phyloP scores from a whole-genome alignment of 805 yeast species.

The Cyberlindnera veronae region DNA sequence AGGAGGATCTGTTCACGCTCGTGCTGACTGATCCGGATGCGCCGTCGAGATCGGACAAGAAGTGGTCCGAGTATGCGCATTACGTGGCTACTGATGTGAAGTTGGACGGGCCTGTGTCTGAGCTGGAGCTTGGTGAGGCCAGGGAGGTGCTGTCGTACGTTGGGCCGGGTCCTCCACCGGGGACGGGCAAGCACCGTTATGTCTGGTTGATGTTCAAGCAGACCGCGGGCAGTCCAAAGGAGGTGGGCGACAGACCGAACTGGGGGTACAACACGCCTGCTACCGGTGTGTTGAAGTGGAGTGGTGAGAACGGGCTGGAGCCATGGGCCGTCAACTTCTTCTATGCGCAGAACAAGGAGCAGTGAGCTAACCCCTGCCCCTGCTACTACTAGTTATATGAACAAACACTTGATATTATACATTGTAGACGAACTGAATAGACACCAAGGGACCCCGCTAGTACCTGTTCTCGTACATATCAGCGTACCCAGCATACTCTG shows the following conservation, averaged over 20 bases:
- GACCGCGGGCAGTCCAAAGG: slow-evolving; percentile 33
- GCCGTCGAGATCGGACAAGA: slow-evolving; percentile 75
- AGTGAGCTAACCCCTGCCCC: too few relatives aligned
- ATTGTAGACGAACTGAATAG: too few relatives aligned
- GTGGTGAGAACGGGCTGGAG: slow-evolving; percentile 54
- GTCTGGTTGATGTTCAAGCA: slow-evolving; percentile 75
- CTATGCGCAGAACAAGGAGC: slow-evolving; percentile 64
- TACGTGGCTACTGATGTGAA: slow-evolving; percentile 57
- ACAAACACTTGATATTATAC: too few relatives aligned
- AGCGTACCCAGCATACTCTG: background rate
- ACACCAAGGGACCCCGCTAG: too few relatives aligned
- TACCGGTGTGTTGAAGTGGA: slow-evolving; percentile 74
- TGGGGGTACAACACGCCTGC: slow-evolving; percentile 91
- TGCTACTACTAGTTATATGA: too few relatives aligned
- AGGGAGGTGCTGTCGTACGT: slow-evolving; percentile 50
- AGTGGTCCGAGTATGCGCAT: slow-evolving; percentile 87
- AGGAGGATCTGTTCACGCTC: slow-evolving; percentile 57
- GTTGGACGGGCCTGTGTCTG: slow-evolving; percentile 37
- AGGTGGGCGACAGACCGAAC: slow-evolving; percentile 54
- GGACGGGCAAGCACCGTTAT: slow-evolving; percentile 85
- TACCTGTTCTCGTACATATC: slow-evolving; percentile 5
- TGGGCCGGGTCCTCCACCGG: slow-evolving; percentile 90
- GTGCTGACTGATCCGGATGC: slow-evolving; percentile 94
- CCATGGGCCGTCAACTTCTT: slow-evolving; percentile 80
- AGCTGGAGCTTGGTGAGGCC: slow-evolving; percentile 36